These are phyloP conservation scores for Kurtzmaniella quercitrusa DNA, from an alignment of 1,139 yeast species.

Conservation along the genomic window DNA sequence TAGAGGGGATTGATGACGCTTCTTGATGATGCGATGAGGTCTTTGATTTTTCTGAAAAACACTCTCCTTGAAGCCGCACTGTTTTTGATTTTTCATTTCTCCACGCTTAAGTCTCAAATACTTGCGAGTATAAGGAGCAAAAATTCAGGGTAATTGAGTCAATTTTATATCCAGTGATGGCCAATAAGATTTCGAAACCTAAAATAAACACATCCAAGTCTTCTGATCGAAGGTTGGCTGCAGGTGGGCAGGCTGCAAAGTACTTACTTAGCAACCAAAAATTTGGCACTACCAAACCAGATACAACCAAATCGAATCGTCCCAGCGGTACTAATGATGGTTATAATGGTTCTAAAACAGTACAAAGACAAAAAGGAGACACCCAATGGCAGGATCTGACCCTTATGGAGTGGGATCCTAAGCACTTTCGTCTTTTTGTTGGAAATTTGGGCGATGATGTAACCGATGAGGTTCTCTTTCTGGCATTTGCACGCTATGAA, in stretches of 20 bases:
- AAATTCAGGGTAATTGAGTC: too few relatives aligned
- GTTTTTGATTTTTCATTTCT: neutral
- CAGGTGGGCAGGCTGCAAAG: conserved; percentile 42
- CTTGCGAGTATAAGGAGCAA: too few relatives aligned
- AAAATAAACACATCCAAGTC: conserved; percentile 32
- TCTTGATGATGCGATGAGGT: conserved; percentile 4
- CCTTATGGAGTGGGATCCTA: conserved; percentile 57
- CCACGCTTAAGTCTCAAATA: too few relatives aligned
- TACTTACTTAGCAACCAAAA: conserved; percentile 21
- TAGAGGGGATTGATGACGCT: neutral
- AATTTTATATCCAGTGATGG: neutral
- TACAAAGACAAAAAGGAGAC: conserved; percentile 41
- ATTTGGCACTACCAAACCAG: conserved; percentile 2
- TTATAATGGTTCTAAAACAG: conserved; percentile 21
- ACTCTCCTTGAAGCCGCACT: too few relatives aligned
- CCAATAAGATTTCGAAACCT: conserved; percentile 11
- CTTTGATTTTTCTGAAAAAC: neutral
- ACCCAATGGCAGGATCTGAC: conserved; percentile 46
- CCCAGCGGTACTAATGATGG: conserved; percentile 3
- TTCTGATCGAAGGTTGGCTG: conserved; percentile 51
- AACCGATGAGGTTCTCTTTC: conserved; percentile 47
- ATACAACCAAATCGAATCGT: conserved; percentile 5
- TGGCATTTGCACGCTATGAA: conserved; percentile 49
- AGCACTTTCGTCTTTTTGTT: conserved; percentile 69
- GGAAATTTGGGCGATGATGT: conserved; percentile 74